Evolutionary conservation across 495 filamentous ascomycete species (phyloP), one percentile per base, ranked within the genome.

Genomic region (Schizothecium vesticola): DNA sequence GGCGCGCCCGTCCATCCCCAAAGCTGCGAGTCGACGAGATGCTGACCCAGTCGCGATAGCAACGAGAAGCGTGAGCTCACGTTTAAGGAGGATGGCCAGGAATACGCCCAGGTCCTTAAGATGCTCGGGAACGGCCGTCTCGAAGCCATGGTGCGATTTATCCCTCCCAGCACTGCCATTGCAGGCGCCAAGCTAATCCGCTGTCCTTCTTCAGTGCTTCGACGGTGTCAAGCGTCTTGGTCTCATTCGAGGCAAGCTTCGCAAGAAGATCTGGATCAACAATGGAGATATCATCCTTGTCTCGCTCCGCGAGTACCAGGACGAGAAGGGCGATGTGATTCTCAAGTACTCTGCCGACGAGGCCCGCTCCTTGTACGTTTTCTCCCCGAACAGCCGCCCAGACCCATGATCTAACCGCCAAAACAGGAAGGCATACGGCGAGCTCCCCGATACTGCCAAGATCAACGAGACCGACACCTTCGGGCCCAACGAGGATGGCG

Each of bases 401-500:
- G 23, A 55, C 29, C 26, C 24, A 24, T 22, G 21, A 59, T 31
- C 22, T 23, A 51, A 64, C 22, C 59, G 11, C 55, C 69, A n/a
- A 1, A 25, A 51, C 23, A 77, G 75, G 75, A 97, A 96, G 85
- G 92, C 92, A 68, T 97, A 97, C 76, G 95, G 96, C 76, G 95
- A 99, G 83, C 86, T 99, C 68, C 95, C 95, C 66, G 95, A 98
- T 80, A 92, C 87, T 73, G 95, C 96, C 77, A 98, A 98, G 91
- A 98, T 98, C 86, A 98, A 98, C 86, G 94, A 98, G 87, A 97
- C 94, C 67, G 94, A 97, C 81, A 96, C 93, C 71, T 97, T 93
- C 79, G 84, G 84, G 60, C 84, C 85, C 76, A 85, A 88, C 78
- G 89, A 85, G 72, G 89, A 90, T 69, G 90, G 89, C 76, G 90